These are phyloP conservation scores for Pleurotus djamor DNA, from an alignment of 768 basidiomycete genomes.

Conservation along the genomic window DNA sequence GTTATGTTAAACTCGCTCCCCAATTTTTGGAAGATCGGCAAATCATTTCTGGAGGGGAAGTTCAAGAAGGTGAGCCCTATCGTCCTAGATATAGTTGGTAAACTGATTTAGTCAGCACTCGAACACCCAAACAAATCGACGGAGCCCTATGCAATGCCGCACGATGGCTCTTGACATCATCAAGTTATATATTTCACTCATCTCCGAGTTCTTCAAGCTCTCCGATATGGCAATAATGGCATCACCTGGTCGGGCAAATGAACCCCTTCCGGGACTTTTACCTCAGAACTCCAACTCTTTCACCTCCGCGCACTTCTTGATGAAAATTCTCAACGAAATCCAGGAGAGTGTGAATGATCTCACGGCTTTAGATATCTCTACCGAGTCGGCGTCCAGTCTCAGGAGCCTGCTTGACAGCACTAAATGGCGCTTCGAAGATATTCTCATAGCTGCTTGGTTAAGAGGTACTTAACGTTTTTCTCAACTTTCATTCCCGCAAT, in stretches of 20 bases:
- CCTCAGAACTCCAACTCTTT: constrained; percentile 80
- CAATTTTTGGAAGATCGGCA: constrained; percentile 92
- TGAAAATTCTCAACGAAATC: constrained; percentile 80
- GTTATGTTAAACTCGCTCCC: constrained; percentile 81
- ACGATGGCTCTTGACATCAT: constrained; percentile 88
- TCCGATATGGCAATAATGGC: constrained; percentile 77
- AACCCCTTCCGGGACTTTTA: constrained; percentile 45
- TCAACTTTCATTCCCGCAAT: not conserved
- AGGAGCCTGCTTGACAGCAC: constrained; percentile 77
- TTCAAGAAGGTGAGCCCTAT: constrained; percentile 70
- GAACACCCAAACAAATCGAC: constrained; percentile 39
- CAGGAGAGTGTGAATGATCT: constrained; percentile 86
- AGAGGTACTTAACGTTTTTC: constrained; percentile 54
- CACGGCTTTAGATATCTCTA: constrained; percentile 73
- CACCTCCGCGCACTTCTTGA: constrained; percentile 78
- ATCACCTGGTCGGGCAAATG: constrained; percentile 36
- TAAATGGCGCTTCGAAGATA: constrained; percentile 87
- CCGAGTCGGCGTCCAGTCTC: constrained; percentile 66
- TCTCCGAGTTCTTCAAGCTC: constrained; percentile 84
- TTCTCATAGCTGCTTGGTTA: constrained; percentile 76
- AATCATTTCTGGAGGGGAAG: constrained; percentile 89
- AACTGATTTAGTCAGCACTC: constrained; percentile 19
- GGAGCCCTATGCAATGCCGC: constrained; percentile 79
- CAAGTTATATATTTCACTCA: constrained; percentile 77
- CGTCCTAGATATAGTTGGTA: not conserved